Evolutionary conservation across 2,329 filamentous ascomycete species (phyloP), one percentile per base, ranked within the genome.

Genomic region (Aspergillus sp.): DNA sequence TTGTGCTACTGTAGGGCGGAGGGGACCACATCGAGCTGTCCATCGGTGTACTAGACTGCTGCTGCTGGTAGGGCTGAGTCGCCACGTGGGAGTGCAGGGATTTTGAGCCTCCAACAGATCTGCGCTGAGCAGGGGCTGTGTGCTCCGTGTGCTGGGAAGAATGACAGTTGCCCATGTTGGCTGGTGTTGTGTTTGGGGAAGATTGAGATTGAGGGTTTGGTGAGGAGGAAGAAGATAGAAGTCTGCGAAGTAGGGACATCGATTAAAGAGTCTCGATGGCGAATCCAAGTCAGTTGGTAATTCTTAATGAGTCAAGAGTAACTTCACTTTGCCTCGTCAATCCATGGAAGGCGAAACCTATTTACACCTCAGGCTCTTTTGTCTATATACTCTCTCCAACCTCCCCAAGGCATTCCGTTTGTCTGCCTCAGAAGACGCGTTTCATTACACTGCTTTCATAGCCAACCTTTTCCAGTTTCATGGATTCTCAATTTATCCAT

Each of bases 1-100:
- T 45, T 48, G 57, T 47, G 23, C 52, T 54, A 23, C 60, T 43
- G 49, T 69, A 68, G 7, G 67, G 66, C 22, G 68, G 68, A 15
- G 68, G 68, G 25, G 66, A 59, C 66, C 68, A 69, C 23, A 56
- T 25, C 25, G 51, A 46, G 7, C 19, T 31, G 23, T 19, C 17
- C 46, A 7, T 45, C 54, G 19, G 34, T 45, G 38, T 31, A 17
- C 9, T 31, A 31, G 25, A 15, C 19, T 43, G 43, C 17, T 30
- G 41, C 22, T 50, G 57, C 6, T 31, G 30, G 54, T 61, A 48
- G 43, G 55, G 53, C 45, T 54, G 49, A 43, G 54, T 28, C 31
- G 22, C 25, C 49, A 57, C 34, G 30, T 51, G 49, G 49, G 49
- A 17, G 28, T 57, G 30, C 46, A 52, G 48, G 54, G 54, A 54